Base-by-base conservation (phyloP, 805 yeast species). In the Dipodascopsis uninucleata region DNA sequence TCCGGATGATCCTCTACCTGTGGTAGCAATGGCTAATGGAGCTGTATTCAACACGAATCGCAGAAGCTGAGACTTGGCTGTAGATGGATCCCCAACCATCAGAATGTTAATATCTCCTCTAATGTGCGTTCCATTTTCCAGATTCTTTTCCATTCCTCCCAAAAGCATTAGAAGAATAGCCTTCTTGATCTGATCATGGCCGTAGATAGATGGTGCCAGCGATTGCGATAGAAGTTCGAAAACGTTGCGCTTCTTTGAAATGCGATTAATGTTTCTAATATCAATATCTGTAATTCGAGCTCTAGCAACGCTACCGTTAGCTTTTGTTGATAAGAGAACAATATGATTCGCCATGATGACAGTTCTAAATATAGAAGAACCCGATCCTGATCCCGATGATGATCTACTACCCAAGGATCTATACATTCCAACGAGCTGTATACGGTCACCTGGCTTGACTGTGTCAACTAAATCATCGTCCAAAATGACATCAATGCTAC, bases 1-100 rank as follows among this genome's bases (percentile, higher is more conserved):
- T 65, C 98, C 98, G 1, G 97, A 89, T n/a, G 97, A 90, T 53
- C 98, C 98, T 65, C 96, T 81, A 71, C 98, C 98, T 0, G 98
- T 93, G 1, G 98, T 93, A 22, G 97, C 97, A 57, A 93, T 88
- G 2, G 97, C 97, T 57, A 93, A 71, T 1, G 95, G 74, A 1
- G 98, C 98, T 1, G 97, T 90, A 63, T 90, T 93, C 52, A 93
- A 72, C 16, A 93, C 97, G 62, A 93, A 90, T 55, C 97, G 76
- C 53, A 93, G 75, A 71, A 93, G 81, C 69, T 93, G 98, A 3
- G 97, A 89, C 66, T 93, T 93, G 21, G 98, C 97, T 14, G 98
- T 93, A 6, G 97, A 87, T 10, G 98, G 98, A 65, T 93, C 98
- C 69, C 98, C 98, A 31, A 93, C 97, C 95, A 93, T 85, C 41